phyloP scores from a whole-genome alignment of 306 rosid species.

The Psophocarpus tetragonolobus region DNA sequence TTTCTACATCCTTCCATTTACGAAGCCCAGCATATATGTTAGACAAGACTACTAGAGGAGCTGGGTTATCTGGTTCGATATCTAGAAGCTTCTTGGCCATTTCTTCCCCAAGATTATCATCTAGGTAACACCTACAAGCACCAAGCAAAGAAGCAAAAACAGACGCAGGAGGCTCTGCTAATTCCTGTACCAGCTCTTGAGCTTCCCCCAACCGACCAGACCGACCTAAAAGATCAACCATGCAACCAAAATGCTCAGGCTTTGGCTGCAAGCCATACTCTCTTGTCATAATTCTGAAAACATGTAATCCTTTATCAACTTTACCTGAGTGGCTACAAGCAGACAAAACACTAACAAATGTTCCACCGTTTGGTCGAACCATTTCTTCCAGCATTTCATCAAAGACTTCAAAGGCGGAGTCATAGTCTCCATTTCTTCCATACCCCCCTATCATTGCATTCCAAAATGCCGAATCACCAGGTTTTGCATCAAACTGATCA shows the following conservation, averaged over 20 bases:
- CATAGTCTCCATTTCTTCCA: slow-evolving; percentile 70
- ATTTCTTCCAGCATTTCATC: slow-evolving; percentile 49
- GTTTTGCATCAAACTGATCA: slow-evolving; percentile 54
- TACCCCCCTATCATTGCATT: slow-evolving; percentile 71
- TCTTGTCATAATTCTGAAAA: slow-evolving; percentile 58
- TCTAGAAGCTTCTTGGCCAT: slow-evolving; percentile 57
- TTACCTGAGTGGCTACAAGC: slow-evolving; percentile 75
- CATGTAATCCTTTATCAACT: slow-evolving; percentile 58
- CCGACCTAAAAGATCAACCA: slow-evolving; percentile 75
- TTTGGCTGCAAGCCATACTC: slow-evolving; percentile 62
- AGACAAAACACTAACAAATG: slow-evolving; percentile 68
- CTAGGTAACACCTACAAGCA: slow-evolving; percentile 55
- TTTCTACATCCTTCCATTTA: slow-evolving; percentile 80
- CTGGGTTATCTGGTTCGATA: slow-evolving; percentile 62
- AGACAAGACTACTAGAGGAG: slow-evolving; percentile 63
- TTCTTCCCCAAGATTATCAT: slow-evolving; percentile 64
- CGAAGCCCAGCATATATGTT: slow-evolving; percentile 70
- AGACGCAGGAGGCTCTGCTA: slow-evolving; percentile 59
- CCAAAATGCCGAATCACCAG: slow-evolving; percentile 74
- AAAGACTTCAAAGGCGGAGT: slow-evolving; percentile 57
- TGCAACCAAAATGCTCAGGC: slow-evolving; percentile 58
- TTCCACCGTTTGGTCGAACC: slow-evolving; percentile 60
- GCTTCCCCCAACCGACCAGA: slow-evolving; percentile 63
- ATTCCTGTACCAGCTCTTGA: slow-evolving; percentile 45
- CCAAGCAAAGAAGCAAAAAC: slow-evolving; percentile 73